Base-by-base conservation (phyloP, 208 protist genomes). In the Acanthamoeba rhysodes region DNA sequence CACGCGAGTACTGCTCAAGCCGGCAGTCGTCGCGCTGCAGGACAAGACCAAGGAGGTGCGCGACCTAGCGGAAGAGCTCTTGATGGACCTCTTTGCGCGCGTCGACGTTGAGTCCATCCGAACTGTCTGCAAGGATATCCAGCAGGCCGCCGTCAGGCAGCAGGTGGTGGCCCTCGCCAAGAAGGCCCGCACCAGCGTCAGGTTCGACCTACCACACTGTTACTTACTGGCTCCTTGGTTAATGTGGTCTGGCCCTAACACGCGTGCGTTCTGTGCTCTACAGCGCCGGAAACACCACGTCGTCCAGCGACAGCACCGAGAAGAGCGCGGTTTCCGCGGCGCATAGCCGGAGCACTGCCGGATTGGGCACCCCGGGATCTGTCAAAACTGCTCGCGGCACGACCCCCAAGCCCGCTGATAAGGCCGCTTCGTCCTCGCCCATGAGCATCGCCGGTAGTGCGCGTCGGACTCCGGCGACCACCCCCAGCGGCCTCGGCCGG, bases 11-110 rank as follows among this genome's bases (percentile, higher is more conserved):
- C 50, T 90, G 55, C 48, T 94, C 9, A 94, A 82, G 68, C 90
- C 90, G 27, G 90, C 90, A 3, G 41, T 94, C 12, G n/a, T 10
- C 20, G 90, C 90, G 16, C 48, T 94, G 57, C 90, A 82, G 48
- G 90, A 94, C 66, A 74, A 64, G 48, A 91, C 32, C 29, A 62
- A 20, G 20, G 57, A 91, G 16, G 53, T 91, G 34, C 84, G 53
- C 22, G 4, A 48, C 41, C 18, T 91, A 18, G 45, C 84, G 0
- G 84, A 91, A 16, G 84, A 70, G 50, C 37, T 91, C 0, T 53
- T 91, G n/a, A 32, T 41, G 55, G 2, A 53, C 74, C 74, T 91
- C 27, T 53, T 91, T 50, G 84, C 84, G 14, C 84, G 84, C 3
- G 34, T 72, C 34, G 53, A 91, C 18, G 29, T 91, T 1, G 84